Conservation (phyloP, 129 eudicot genomes). For the Centaurea solstitialis region DNA sequence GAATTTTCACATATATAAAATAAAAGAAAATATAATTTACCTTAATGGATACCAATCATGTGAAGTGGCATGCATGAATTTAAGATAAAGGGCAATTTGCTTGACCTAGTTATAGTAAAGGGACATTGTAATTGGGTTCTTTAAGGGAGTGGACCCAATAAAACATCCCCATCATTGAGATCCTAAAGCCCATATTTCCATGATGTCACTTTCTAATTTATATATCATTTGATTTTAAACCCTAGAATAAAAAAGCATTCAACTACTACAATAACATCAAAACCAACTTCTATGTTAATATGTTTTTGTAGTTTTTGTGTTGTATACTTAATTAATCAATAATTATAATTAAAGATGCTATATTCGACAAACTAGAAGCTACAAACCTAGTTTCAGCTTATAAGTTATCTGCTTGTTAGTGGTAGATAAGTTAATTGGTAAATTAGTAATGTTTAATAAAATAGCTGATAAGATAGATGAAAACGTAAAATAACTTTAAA, state of each 20-base stretch:
- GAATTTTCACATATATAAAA: background rate
- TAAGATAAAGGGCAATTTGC: constrained; percentile 15
- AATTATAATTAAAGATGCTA: background rate
- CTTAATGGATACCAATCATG: background rate
- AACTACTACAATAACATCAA: constrained; percentile 22
- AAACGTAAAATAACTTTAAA: too few relatives aligned
- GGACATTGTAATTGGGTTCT: constrained; percentile 18
- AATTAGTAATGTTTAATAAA: background rate
- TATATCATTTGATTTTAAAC: constrained; percentile 46
- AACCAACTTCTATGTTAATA: constrained; percentile 25
- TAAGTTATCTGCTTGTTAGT: background rate
- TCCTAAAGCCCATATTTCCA: constrained; percentile 46
- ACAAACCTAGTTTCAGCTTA: background rate
- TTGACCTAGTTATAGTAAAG: constrained; percentile 28
- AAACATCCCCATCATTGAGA: constrained; percentile 51
- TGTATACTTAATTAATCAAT: background rate
- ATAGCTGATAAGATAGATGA: background rate
- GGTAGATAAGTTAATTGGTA: background rate
- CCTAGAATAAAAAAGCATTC: constrained; percentile 30
- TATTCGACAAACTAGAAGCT: background rate
- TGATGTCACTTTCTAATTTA: constrained; percentile 51
- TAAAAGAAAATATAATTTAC: background rate
- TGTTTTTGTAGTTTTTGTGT: constrained; percentile 1
- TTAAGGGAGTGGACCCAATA: constrained; percentile 35
- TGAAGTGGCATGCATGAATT: constrained; percentile 27